Evolutionary conservation across 495 filamentous ascomycete species (phyloP).

Genomic region (Neurospora hispaniola): DNA sequence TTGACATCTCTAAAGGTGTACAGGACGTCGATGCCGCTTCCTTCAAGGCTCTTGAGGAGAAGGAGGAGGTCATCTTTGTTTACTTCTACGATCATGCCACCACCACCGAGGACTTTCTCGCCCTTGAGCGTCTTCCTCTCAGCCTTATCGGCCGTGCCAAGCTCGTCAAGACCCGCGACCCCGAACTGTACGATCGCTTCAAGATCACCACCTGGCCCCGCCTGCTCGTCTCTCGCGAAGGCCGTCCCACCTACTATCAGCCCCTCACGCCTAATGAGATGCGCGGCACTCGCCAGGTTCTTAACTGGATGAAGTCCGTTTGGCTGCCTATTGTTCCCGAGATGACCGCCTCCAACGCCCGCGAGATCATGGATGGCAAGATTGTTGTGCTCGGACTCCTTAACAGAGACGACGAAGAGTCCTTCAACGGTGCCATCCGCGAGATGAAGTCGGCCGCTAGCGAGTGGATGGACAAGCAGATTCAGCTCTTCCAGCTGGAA

Average conservation of each 20-base stretch:
- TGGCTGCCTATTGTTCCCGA: slow-evolving; percentile 98
- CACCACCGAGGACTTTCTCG: slow-evolving; percentile 79
- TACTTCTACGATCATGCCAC: slow-evolving; percentile 97
- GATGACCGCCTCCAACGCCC: slow-evolving; percentile 79
- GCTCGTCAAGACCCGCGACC: slow-evolving; percentile 78
- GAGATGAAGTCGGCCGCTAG: slow-evolving; percentile 92
- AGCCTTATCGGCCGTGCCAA: slow-evolving; percentile 84
- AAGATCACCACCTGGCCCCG: slow-evolving; percentile 95
- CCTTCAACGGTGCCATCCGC: slow-evolving; percentile 65
- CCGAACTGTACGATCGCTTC: slow-evolving; percentile 62
- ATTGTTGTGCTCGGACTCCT: slow-evolving; percentile 87
- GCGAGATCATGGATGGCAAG: slow-evolving; percentile 89
- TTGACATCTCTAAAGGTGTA: slow-evolving; percentile 66
- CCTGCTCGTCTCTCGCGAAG: slow-evolving; percentile 79
- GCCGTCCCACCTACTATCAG: slow-evolving; percentile 77
- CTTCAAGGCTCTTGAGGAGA: slow-evolving; percentile 81
- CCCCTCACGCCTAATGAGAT: slow-evolving; percentile 78
- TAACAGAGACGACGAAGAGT: slow-evolving; percentile 64
- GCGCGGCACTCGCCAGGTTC: slow-evolving; percentile 70
- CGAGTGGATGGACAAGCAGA: slow-evolving; percentile 97
- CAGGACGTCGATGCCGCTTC: slow-evolving; percentile 63
- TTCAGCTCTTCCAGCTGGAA: slow-evolving; percentile 79
- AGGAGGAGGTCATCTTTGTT: slow-evolving; percentile 87
- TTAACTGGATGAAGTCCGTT: slow-evolving; percentile 88
- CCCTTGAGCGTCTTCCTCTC: slow-evolving; percentile 74